A percentile compares a stretch with the other conserved stretches of the same genome.
phyloP scores from a whole-genome alignment of 2,329 filamentous ascomycete genomes.

The Dactylellina haptotyla region DNA sequence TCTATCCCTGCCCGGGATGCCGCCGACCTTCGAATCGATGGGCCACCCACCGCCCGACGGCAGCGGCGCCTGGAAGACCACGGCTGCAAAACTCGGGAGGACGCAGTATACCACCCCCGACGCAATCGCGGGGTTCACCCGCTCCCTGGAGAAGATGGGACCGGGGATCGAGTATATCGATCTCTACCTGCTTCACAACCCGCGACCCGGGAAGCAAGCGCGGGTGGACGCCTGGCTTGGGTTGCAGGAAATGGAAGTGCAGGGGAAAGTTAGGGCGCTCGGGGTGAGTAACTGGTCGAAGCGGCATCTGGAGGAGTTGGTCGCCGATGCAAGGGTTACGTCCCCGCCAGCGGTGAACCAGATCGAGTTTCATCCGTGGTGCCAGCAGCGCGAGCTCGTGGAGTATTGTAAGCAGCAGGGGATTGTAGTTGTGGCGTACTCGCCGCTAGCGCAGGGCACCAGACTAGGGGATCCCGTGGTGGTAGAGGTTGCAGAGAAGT shows the following conservation, averaged over 20 bases:
- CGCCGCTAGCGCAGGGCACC: constrained; percentile 76
- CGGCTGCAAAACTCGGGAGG: constrained; percentile 14
- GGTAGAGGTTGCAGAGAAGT: constrained; percentile 72
- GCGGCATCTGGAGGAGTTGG: constrained; percentile 74
- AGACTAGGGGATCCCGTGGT: constrained; percentile 76
- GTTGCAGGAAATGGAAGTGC: constrained; percentile 77
- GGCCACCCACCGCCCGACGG: constrained; percentile 19
- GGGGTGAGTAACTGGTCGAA: constrained; percentile 83
- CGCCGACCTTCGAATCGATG: constrained; percentile 36
- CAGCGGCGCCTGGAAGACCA: constrained; percentile 17
- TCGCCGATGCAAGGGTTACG: constrained; percentile 56
- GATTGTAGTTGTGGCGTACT: constrained; percentile 81
- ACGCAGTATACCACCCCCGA: constrained; percentile 18
- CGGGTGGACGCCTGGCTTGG: constrained; percentile 79
- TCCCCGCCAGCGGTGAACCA: constrained; percentile 78
- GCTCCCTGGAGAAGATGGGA: constrained; percentile 29
- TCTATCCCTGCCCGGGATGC: constrained; percentile 31
- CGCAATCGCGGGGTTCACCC: constrained; percentile 25
- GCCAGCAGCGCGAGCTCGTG: constrained; percentile 74
- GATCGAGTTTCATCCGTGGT: constrained; percentile 84
- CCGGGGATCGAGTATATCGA: constrained; percentile 77
- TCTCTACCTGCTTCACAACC: constrained; percentile 80
- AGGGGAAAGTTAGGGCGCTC: constrained; percentile 74
- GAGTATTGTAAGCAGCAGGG: constrained; percentile 72
- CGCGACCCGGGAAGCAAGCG: constrained; percentile 75